These are phyloP conservation scores for Arachis monticola DNA, from an alignment of 331 rosid species.

Conservation along the genomic window DNA sequence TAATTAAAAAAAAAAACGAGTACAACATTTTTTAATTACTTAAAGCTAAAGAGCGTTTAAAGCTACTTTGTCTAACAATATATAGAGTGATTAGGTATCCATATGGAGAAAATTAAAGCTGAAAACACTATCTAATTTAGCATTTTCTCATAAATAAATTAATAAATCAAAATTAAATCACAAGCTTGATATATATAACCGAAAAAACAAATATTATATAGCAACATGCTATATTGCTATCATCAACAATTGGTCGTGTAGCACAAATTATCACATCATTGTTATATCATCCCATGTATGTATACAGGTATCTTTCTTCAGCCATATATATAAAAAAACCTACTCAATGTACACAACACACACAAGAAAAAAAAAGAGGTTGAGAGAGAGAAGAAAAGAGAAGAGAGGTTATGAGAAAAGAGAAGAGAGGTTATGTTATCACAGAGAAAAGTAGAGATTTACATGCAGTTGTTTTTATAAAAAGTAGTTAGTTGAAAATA, in stretches of 20 bases:
- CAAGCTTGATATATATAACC: conserved; percentile 8
- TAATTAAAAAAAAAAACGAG: too few species aligned
- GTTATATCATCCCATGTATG: conserved; percentile 6
- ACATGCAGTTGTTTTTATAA: too few species aligned
- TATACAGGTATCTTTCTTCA: conserved; percentile 28
- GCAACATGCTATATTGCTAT: too few species aligned
- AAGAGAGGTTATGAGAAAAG: conserved; percentile 23
- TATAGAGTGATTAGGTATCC: not conserved
- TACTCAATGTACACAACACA: too few species aligned
- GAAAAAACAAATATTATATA: too few species aligned
- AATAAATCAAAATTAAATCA: not conserved
- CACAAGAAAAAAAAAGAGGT: too few species aligned
- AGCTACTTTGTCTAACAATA: too few species aligned
- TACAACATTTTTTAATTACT: too few species aligned
- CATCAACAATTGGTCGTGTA: conserved; percentile 11
- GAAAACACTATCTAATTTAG: not conserved
- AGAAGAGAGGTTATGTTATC: conserved; percentile 11
- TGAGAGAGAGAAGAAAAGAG: conserved; percentile 11
- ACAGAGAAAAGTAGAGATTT: not conserved
- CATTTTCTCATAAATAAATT: conserved; percentile 16
- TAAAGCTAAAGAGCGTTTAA: too few species aligned
- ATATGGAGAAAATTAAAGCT: too few species aligned
- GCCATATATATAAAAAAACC: conserved; percentile 26
- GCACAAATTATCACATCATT: conserved; percentile 26
- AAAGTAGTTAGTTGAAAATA: too few species aligned